Conservation (phyloP, 371 early-diverging fungal species). For the Mortierella sp. region DNA sequence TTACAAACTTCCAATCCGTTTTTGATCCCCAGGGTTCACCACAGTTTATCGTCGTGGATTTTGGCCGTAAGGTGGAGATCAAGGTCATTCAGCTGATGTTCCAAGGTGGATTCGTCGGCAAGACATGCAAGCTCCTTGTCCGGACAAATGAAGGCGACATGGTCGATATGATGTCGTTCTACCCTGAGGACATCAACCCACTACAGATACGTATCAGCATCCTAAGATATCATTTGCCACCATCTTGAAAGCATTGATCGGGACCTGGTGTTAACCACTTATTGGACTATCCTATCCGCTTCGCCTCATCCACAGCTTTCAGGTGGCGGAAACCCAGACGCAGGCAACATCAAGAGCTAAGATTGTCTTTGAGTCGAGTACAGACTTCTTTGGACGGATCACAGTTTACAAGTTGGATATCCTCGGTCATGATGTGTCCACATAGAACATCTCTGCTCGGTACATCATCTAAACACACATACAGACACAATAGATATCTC, state of each 20-base stretch:
- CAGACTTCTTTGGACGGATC: slow-evolving; percentile 92
- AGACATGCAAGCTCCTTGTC: slow-evolving; percentile 65
- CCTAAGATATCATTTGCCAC: not conserved
- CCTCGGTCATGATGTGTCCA: slow-evolving; percentile 55
- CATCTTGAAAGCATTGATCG: not conserved
- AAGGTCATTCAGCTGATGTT: slow-evolving; percentile 74
- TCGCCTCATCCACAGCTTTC: slow-evolving; percentile 42
- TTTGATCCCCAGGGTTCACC: slow-evolving; percentile 71
- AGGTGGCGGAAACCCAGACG: slow-evolving; percentile 46
- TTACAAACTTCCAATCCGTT: not conserved
- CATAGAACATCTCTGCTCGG: not conserved
- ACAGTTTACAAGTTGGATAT: slow-evolving; percentile 84
- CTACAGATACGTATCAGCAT: slow-evolving; percentile 57
- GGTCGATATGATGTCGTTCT: slow-evolving; percentile 59
- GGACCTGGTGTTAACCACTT: not conserved
- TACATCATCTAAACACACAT: too few relatives aligned
- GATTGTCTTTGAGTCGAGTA: slow-evolving; percentile 78
- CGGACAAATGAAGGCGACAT: slow-evolving; percentile 58
- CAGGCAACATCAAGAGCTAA: slow-evolving; percentile 60
- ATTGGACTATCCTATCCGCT: not conserved
- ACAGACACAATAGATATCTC: too few relatives aligned
- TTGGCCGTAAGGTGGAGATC: slow-evolving; percentile 62
- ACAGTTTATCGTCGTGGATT: slow-evolving; percentile 84
- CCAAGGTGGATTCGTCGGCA: slow-evolving; percentile 94
- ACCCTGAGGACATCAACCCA: slow-evolving; percentile 79